Base-by-base conservation (phyloP, 345 rosid species). In the Triadica sebifera region DNA sequence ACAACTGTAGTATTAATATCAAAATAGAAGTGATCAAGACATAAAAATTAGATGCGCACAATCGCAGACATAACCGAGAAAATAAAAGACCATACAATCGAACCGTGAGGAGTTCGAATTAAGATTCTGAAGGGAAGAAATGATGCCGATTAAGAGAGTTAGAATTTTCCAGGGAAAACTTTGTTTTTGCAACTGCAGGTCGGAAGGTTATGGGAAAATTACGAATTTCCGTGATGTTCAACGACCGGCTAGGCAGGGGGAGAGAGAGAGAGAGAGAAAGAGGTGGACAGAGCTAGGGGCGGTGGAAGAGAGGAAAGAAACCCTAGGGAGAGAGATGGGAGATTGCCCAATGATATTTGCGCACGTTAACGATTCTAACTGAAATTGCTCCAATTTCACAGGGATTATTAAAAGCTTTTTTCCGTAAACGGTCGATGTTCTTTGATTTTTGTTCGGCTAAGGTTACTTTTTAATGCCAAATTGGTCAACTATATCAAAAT, bases 351-450 rank as follows among this genome's bases (percentile, higher is more conserved):
- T 79, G 34, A 24, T 29, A 75, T 12, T 38, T 8, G 16, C 5
- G 66, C 86, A 81, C 87, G 87, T 81, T 43, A 51, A 70, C 74
- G 10, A 22, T 37, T 74, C 56, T 43, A 75, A 79, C 86, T 25
- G 78, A 65, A 70, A 67, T 74, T 46, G 41, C 79, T 77, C 82
- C 82, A 70, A 29, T 67, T 78, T 77, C 20, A 74, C 19, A 1
- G 77, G 74, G n/a, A 73, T 78, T 71, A 15, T 17, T 76, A 43
- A 70, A n/a, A 56, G 78, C 70, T 51, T 20, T 34, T 62, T 46
- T 34, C 25, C 19, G 19, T 15, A 46, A 57, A 56, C 60, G 60
- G 39, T 67, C 22, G 2, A 25, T 13, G 11, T 25, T 29, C 34
- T 2, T 29, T 29, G 2, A 29, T 1, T 29, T 29, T 29, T n/a